Base-by-base conservation (phyloP, 2,329 filamentous ascomycete genomes). In the Colletotrichum lentis region DNA sequence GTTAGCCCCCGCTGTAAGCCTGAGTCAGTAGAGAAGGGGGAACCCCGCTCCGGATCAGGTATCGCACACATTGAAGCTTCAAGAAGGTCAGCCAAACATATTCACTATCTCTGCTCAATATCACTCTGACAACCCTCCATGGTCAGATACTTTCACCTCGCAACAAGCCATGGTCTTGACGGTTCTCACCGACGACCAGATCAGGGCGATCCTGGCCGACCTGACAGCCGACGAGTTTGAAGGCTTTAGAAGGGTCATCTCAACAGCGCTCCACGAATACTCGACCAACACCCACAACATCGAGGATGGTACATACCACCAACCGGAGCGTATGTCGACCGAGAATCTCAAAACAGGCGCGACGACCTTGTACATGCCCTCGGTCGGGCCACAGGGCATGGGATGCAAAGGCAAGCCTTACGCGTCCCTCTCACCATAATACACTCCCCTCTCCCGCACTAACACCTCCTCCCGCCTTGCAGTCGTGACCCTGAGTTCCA, bases 361-460 rank as follows among this genome's bases (percentile, higher is more conserved):
- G 37, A 90, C 87, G 20, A 92, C 89, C 2, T 79, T 93, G 24
- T 93, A 93, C 75, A 93, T 93, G 89, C 91, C 91, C 0, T 90
- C 90, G 1, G 87, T 85, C 27, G 88, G 88, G 67, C 85, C 86
- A 0, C 77, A 80, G 8, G 87, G 86, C 35, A 89, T 91, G 70
- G 90, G 88, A 3, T 85, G 93, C 73, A 94, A 94, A 81, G 86
- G 87, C 85, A 71, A 69, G 75, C 69, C 16, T 41, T 20, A 46
- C 10, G 16, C 14, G 27, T 10, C 27, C 41, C 18, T 18, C 22
- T 22, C 16, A 47, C 8, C 12, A 12, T 31, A 31, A 1, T 31
- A 31, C n/a, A 20, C 39, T 14, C 54, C 47, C n/a, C 43, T 56
- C 62, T 52, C 59, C 53, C 44, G 47, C 14, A 50, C 44, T 62